Base-by-base conservation (phyloP, 176 grass and related monocot genomes). In the Zea luxurians region DNA sequence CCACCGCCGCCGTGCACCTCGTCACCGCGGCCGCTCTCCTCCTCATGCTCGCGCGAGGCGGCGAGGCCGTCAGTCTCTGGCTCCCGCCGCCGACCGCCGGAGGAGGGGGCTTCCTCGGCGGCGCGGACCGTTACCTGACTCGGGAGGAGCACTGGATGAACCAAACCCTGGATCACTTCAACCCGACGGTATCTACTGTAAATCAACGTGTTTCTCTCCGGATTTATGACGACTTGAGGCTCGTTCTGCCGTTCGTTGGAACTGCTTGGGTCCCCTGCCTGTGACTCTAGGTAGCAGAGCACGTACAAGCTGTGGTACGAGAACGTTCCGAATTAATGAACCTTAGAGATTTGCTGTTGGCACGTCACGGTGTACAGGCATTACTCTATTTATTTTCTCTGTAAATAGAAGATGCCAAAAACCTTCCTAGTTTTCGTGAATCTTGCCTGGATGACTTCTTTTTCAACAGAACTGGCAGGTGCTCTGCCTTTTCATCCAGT, bases 111-210 rank as follows among this genome's bases (percentile, higher is more conserved):
- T 27, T 37, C 41, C 76, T 84, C 77, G 88, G 57, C 34, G 67
- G 27, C 66, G 46, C 77, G 59, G 69, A 81, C 65, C 47, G 75
- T 42, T 98, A 92, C 81, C 89, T 98, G 37, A 94, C 91, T 20
- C 72, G 18, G 69, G 87, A 98, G 12, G 91, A 94, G 80, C 85
- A 40, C 34, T 98, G 95, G 95, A 92, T 94, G 87, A 60, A 16
- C 85, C 95, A 98, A 48, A 92, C 89, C 62, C 87, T 98, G 37
- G 95, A 98, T 64, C 95, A 94, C 84, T 98, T 94, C 91, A 89
- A 90, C 45, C 95, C 95, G 65, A 92, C 87, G 49, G 95, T 55
- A 38, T 37, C 36, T 66, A 48, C 42, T 21, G 37, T 37, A 7
- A 58, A 70, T 47, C 45, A 37, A 52, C 3, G 59, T 21, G n/a